Percentiles rank a stretch among this genome's conserved stretches.
phyloP scores from a whole-genome alignment of 257 asterid species.

The Salvia miltiorrhiza region DNA sequence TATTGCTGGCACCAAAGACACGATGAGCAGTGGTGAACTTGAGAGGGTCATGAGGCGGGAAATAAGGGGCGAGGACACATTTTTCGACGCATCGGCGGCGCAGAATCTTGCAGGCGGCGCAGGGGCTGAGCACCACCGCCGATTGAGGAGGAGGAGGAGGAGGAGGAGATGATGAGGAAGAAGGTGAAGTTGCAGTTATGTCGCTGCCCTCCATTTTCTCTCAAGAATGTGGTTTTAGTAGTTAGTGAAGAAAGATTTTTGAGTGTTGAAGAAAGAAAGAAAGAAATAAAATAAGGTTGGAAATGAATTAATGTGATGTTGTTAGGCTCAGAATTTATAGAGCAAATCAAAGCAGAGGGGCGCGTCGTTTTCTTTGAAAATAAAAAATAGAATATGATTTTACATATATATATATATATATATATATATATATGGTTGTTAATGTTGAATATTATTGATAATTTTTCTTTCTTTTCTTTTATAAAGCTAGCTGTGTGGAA shows the following conservation, averaged over 20 bases:
- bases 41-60: slow-evolving; percentile 70
- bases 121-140: slow-evolving; percentile 42
- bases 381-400: not conserved
- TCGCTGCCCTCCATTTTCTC: slow-evolving; percentile 28
- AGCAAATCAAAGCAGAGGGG: not conserved
- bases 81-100: slow-evolving; percentile 69
- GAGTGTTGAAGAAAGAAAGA: not conserved
- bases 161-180: not conserved
- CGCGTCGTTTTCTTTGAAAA: slow-evolving; percentile 11
- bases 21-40: slow-evolving; percentile 83
- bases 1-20: slow-evolving; percentile 82
- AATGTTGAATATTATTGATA: not conserved
- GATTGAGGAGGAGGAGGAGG: not conserved
- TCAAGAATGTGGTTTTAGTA: not conserved
- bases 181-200: not conserved
- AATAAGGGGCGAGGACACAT: slow-evolving; percentile 72
- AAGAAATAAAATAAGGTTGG: not conserved
- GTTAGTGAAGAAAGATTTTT: not conserved
- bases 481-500: not conserved
- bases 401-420: too few relatives aligned
- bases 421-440: too few relatives aligned
- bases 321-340: slow-evolving; percentile 14
- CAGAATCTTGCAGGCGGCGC: slow-evolving; percentile 76
- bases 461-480: too few relatives aligned
- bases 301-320: not conserved